phyloP scores from a whole-genome alignment of 1,284 basidiomycete species.

The Leccinum solheimii region DNA sequence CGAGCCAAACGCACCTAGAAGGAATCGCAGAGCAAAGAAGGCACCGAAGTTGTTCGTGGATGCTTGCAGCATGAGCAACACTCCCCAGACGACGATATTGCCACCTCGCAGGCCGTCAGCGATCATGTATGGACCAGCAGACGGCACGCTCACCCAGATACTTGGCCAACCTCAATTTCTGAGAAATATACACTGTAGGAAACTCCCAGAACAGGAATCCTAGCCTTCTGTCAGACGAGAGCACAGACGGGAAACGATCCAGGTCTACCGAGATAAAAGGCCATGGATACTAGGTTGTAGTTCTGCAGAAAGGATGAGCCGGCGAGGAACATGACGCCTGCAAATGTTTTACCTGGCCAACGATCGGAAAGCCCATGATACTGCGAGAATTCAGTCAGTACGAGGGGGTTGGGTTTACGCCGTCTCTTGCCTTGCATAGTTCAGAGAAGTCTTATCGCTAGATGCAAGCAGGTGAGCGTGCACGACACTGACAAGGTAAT shows the following conservation, averaged over 20 bases:
- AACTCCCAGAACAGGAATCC: conserved; percentile 67
- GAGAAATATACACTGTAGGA: conserved; percentile 65
- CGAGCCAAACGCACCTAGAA: conserved; percentile 45
- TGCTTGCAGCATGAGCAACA: conserved; percentile 61
- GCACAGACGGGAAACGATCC: background rate
- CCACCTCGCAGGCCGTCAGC: conserved; percentile 37
- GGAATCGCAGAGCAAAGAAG: conserved; percentile 62
- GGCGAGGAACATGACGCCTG: background rate
- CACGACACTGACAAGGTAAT: background rate
- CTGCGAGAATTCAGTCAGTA: conserved; percentile 33
- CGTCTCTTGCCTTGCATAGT: conserved; percentile 56
- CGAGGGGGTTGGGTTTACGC: background rate
- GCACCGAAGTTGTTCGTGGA: conserved; percentile 55
- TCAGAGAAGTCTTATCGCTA: conserved; percentile 68
- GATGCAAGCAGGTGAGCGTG: conserved; percentile 7
- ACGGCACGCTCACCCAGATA: conserved; percentile 50
- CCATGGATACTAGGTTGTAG: conserved; percentile 63
- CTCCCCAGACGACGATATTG: conserved; percentile 65
- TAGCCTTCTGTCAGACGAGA: conserved; percentile 23
- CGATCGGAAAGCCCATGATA: conserved; percentile 67
- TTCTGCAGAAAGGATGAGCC: conserved; percentile 36
- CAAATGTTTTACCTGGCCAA: conserved; percentile 48
- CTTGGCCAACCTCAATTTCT: conserved; percentile 60
- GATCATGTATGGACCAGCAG: background rate
- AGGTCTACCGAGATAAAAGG: conserved; percentile 43